These are phyloP conservation scores for Rhododendron kiyosumense DNA, from an alignment of 148 eudicot genomes.

Conservation along the genomic window DNA sequence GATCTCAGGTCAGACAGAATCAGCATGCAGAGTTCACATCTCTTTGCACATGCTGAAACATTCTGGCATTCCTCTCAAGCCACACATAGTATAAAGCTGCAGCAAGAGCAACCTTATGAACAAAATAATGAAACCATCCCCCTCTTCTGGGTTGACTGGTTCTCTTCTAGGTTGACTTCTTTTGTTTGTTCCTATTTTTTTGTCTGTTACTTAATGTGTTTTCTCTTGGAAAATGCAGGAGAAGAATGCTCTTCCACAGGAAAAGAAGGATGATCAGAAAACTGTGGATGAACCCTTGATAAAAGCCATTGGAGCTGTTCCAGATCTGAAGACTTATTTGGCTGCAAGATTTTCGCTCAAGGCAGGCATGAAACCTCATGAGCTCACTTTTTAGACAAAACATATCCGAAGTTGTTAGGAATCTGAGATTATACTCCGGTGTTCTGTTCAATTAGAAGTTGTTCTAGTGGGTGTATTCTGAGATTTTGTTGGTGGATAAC, in stretches of 20 bases:
- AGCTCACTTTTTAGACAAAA: slow-evolving; percentile 45
- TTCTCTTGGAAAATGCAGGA: slow-evolving; percentile 27
- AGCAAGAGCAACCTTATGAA: not conserved
- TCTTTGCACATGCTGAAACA: not conserved
- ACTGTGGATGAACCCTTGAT: slow-evolving; percentile 50
- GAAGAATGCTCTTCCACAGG: slow-evolving; percentile 52
- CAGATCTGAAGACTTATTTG: slow-evolving; percentile 56
- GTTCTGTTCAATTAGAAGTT: slow-evolving; percentile 3
- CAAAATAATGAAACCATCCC: not conserved
- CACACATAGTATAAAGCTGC: not conserved
- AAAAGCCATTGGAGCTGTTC: slow-evolving; percentile 50
- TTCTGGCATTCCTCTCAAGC: not conserved
- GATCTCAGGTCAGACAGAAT: not conserved
- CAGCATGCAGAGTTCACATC: not conserved
- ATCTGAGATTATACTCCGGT: not conserved
- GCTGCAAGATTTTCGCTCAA: slow-evolving; percentile 63
- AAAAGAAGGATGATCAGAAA: slow-evolving; percentile 68
- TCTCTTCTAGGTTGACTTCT: not conserved
- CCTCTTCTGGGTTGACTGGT: not conserved
- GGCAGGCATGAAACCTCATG: slow-evolving; percentile 75
- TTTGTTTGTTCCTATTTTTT: not conserved
- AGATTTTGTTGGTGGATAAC: not conserved
- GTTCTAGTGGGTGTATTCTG: slow-evolving; percentile 1
- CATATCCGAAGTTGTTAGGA: not conserved
- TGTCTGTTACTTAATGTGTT: not conserved